A percentile compares a stretch with the other conserved stretches of the same genome.
Conservation (phyloP, 2,329 filamentous ascomycete species). For the Monosporascus sp. region DNA sequence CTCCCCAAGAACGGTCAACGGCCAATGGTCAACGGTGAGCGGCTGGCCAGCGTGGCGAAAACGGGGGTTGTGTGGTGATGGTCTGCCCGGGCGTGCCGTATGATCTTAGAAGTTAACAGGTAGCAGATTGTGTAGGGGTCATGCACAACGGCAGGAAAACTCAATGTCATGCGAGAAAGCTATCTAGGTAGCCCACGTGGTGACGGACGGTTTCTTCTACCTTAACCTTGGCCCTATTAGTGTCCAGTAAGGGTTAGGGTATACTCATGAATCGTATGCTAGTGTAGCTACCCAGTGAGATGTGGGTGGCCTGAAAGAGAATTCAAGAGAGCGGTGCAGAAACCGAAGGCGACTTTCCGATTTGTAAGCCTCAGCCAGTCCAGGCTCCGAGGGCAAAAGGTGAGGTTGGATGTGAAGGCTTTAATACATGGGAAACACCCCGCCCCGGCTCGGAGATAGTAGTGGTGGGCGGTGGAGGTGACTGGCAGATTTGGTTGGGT, state of each 20-base stretch:
- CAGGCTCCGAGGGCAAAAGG: too few species aligned
- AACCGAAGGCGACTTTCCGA: slow-evolving; percentile 21
- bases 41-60: not conserved
- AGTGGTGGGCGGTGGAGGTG: too few species aligned
- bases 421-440: not conserved
- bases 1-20: not conserved
- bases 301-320: slow-evolving; percentile 15
- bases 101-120: too few species aligned
- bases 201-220: too few species aligned
- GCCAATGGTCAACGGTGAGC: not conserved
- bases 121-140: too few species aligned
- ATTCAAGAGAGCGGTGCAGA: slow-evolving; percentile 25
- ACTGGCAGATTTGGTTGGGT: slow-evolving; percentile 4
- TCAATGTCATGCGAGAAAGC: too few species aligned
- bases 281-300: not conserved
- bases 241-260: too few species aligned
- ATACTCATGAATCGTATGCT: not conserved
- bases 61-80: not conserved
- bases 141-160: too few species aligned
- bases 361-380: slow-evolving; percentile 22
- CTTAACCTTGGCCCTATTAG: too few species aligned
- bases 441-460: not conserved
- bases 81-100: too few species aligned
- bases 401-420: too few species aligned
- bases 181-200: too few species aligned